Conservation (phyloP, 768 basidiomycete genomes). For the Leccinum arenicola region DNA sequence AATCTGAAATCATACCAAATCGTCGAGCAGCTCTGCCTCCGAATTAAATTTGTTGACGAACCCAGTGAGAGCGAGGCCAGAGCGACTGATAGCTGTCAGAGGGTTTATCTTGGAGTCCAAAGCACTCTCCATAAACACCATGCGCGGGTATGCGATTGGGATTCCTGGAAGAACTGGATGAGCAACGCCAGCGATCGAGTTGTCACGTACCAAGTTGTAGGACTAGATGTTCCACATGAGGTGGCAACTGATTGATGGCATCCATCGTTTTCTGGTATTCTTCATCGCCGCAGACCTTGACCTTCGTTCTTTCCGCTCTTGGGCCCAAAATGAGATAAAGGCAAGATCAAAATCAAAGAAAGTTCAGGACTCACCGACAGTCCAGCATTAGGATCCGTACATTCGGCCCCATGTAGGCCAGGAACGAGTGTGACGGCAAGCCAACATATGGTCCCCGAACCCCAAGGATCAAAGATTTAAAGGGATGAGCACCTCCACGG, state of each 20-base stretch:
- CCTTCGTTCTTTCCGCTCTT: constrained; percentile 82
- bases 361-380: constrained; percentile 56
- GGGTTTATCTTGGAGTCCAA: constrained; percentile 86
- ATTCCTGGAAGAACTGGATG: constrained; percentile 43
- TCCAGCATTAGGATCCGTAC: constrained; percentile 74
- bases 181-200: neutral
- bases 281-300: constrained; percentile 70
- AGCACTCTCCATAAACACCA: constrained; percentile 82
- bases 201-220: constrained; percentile 64
- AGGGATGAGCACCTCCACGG: constrained; percentile 56
- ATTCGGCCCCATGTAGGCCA: constrained; percentile 78
- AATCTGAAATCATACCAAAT: constrained; percentile 52
- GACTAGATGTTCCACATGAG: constrained; percentile 74
- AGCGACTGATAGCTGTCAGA: constrained; percentile 67
- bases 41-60: constrained; percentile 90
- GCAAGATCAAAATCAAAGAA: neutral
- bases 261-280: constrained; percentile 77
- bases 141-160: constrained; percentile 89
- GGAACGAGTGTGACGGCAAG: constrained; percentile 77
- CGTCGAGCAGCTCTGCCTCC: constrained; percentile 93
- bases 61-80: constrained; percentile 66
- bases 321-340: constrained; percentile 6
- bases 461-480: constrained; percentile 74
- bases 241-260: constrained; percentile 58
- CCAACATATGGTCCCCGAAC: constrained; percentile 73